phyloP scores from a whole-genome alignment of 352 stramenopile genomes.

The Pythium dissimile region DNA sequence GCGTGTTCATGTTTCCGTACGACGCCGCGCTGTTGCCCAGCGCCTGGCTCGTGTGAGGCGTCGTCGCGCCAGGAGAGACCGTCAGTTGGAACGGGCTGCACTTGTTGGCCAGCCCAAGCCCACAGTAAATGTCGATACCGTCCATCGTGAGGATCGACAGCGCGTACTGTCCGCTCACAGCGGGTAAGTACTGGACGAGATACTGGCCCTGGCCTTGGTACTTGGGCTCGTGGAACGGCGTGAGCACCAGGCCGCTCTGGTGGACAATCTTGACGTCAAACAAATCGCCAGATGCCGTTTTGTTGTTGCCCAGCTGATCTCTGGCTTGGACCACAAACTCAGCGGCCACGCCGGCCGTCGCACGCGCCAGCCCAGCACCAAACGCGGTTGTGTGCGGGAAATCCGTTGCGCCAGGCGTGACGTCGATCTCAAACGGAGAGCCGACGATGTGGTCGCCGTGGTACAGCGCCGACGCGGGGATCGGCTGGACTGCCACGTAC shows the following conservation, averaged over 20 bases:
- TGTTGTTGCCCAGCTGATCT: constrained; percentile 92
- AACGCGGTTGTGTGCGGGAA: constrained; percentile 94
- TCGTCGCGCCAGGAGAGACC: constrained; percentile 85
- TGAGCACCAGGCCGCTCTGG: constrained; percentile 36
- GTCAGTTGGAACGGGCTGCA: constrained; percentile 93
- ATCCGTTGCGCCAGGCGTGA: constrained; percentile 92
- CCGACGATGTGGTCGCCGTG: constrained; percentile 91
- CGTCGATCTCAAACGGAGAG: constrained; percentile 87
- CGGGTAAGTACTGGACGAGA: constrained; percentile 82
- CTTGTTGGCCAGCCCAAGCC: constrained; percentile 84
- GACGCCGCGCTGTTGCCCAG: constrained; percentile 54
- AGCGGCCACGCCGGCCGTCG: constrained; percentile 81
- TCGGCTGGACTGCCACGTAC: constrained; percentile 77
- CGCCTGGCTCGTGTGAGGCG: constrained; percentile 87
- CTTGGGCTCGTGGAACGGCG: constrained; percentile 60
- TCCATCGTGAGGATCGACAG: constrained; percentile 90
- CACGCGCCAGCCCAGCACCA: constrained; percentile 65
- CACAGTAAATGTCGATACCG: constrained; percentile 95
- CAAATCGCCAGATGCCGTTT: constrained; percentile 67
- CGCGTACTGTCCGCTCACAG: constrained; percentile 83
- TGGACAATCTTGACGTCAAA: constrained; percentile 72
- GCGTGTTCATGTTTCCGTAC: constrained; percentile 75
- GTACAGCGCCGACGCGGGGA: constrained; percentile 83
- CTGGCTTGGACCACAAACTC: constrained; percentile 94
- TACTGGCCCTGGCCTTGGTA: constrained; percentile 93